These are phyloP conservation scores for Leccinellum rugosiceps DNA, from an alignment of 768 basidiomycete species.

Conservation along the genomic window DNA sequence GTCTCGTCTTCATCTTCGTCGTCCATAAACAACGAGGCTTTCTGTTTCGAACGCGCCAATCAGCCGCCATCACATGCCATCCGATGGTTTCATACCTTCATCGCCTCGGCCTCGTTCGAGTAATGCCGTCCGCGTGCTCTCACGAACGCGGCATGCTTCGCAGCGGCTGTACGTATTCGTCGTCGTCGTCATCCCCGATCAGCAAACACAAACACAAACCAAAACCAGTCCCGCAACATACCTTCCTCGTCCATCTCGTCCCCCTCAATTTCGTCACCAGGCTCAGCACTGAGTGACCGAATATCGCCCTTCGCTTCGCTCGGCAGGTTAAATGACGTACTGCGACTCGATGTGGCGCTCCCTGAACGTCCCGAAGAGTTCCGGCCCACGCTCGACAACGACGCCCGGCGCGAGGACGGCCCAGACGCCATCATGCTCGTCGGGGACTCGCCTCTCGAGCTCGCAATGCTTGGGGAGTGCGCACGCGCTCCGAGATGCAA, in stretches of 20 bases:
- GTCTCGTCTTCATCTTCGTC: slow-evolving; percentile 49
- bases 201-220: background rate
- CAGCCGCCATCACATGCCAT: background rate
- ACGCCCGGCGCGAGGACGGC: slow-evolving; percentile 71
- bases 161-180: slow-evolving; percentile 54
- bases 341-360: slow-evolving; percentile 66
- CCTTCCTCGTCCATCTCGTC: slow-evolving; percentile 92
- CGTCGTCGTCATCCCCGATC: background rate
- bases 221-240: slow-evolving; percentile 22
- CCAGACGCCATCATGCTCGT: slow-evolving; percentile 60
- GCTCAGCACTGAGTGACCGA: slow-evolving; percentile 39
- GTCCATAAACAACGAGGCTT: slow-evolving; percentile 59
- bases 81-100: slow-evolving; percentile 59
- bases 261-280: slow-evolving; percentile 58
- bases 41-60: slow-evolving; percentile 38
- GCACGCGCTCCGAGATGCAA: slow-evolving; percentile 52
- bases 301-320: slow-evolving; percentile 64
- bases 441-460: slow-evolving; percentile 51
- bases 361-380: slow-evolving; percentile 56
- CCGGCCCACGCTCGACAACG: slow-evolving; percentile 62
- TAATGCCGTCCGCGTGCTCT: slow-evolving; percentile 81
- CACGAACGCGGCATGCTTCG: slow-evolving; percentile 79
- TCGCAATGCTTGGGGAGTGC: slow-evolving; percentile 35
- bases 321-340: slow-evolving; percentile 81
- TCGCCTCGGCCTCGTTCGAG: slow-evolving; percentile 88